Base-by-base conservation (phyloP, 148 eudicot species). In the Diospyros lotus region DNA sequence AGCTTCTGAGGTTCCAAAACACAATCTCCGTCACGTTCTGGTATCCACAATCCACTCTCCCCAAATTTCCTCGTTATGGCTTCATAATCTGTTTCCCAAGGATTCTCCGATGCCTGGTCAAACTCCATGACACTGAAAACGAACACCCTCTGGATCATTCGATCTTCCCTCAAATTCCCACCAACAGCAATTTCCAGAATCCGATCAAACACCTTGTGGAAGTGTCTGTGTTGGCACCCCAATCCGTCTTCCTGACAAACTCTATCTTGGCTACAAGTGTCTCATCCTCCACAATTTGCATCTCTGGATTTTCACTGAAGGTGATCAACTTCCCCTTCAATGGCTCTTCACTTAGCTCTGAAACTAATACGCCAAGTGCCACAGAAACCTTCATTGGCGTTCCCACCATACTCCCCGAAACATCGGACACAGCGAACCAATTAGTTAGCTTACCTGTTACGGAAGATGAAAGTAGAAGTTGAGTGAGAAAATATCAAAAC, bases 91-190 rank as follows among this genome's bases (percentile, higher is more conserved):
- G 78, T 81, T 76, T 82, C 81, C 88, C 80, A 83, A 39, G 78
- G 81, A 59, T 56, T 48, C 3, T 0, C 28, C 8, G 82, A 84
- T 1, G 84, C 90, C 71, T 72, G 13, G 42, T 82, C 77, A 46
- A 87, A 85, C 80, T 85, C 88, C 84, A 80, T 83, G 17, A 85
- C 91, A 38, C 86, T 83, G 39, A 87, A 87, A 2, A 87, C 81
- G 73, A 85, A 85, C 43, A 87, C 41, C 77, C 76, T 85, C 83
- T 79, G 79, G 6, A 85, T 75, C 88, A 87, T 85, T 65, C 83
- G 60, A 5, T 81, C 82, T 46, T 83, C 80, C 0, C 58, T 62
- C 45, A 85, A 42, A 2, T 76, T 75, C 13, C 40, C 86, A 0
- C 28, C 9, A 0, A 77, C 68, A 0, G 86, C 86, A 7, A 87